Base-by-base conservation (phyloP, 331 rosid species). In the Erythrophleum ivorense region DNA sequence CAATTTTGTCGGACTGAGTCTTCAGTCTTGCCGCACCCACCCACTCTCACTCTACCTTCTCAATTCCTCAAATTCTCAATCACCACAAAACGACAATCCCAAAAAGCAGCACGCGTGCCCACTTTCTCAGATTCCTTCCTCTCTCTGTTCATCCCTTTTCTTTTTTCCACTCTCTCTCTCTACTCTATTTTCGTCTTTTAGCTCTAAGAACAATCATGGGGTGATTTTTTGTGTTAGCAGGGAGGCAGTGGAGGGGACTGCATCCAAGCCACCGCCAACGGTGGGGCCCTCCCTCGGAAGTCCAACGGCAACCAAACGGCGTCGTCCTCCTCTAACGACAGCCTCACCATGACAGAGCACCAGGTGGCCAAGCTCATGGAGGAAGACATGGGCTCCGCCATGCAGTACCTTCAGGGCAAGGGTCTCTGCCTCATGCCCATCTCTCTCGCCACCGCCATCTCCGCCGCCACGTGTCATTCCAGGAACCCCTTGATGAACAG, bases 391-490 rank as follows among this genome's bases (percentile, higher is more conserved):
- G 98, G 98, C 7, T 91, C 99, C 14, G 98, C 99, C 84, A 95
- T 95, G 99, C 99, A 95, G 80, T 95, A 95, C 80, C 90, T 95
- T 0, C 98, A 93, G 68, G 98, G 99, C 2, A 95, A 95, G n/a
- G 99, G 99, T 4, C 97, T 95, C 14, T 95, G 99, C 86, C 98
- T 95, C 78, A 95, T 95, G 99, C 98, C 99, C 8, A 95, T 95
- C 70, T 95, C 99, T 0, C 86, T 95, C 0, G 99, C 99, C 45
- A 91, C 94, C 1, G 99, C 98, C 0, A 92, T 95, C 57, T 95
- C 99, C 19, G 77, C 96, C 2, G 91, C 97, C 91, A 88, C 98
- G 64, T 93, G 93, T 88, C 98, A 81, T 81, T 15, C 88, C 75
- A 87, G 94, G 82, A 89, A 69, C 89, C 89, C 92, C 2, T 12